phyloP scores from a whole-genome alignment of 768 basidiomycete genomes.

The Holtermannia corniformis region DNA sequence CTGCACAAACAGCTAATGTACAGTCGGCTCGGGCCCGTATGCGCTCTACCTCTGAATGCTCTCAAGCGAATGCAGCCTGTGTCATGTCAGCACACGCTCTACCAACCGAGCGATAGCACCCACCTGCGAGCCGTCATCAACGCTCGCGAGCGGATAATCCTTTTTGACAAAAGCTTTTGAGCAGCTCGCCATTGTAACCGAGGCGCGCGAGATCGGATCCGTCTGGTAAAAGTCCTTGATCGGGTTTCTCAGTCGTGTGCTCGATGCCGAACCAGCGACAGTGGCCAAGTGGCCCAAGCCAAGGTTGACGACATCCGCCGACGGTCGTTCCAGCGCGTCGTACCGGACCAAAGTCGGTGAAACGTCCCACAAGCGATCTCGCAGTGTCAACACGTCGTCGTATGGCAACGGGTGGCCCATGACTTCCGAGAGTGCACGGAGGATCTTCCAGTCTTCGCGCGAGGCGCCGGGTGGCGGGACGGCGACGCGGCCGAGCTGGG shows the following conservation, averaged over 20 bases:
- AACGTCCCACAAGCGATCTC: constrained; percentile 95
- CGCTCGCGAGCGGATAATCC: constrained; percentile 25
- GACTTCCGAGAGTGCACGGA: constrained; percentile 75
- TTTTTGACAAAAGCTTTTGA: constrained; percentile 70
- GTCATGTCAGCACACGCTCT: background rate
- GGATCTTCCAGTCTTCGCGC: constrained; percentile 93
- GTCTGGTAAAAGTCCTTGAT: constrained; percentile 93
- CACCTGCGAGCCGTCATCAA: constrained; percentile 30
- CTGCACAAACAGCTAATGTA: too few species aligned
- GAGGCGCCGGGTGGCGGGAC: constrained; percentile 91
- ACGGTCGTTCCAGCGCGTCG: constrained; percentile 68
- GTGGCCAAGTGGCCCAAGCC: constrained; percentile 57
- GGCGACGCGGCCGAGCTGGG: constrained; percentile 81
- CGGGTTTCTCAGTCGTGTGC: constrained; percentile 59
- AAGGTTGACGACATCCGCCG: constrained; percentile 57
- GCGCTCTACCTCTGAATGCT: background rate
- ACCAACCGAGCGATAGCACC: background rate
- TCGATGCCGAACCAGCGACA: constrained; percentile 49
- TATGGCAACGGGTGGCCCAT: constrained; percentile 75
- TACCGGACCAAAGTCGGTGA: constrained; percentile 81
- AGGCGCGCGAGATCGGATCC: constrained; percentile 88
- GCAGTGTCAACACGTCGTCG: constrained; percentile 69
- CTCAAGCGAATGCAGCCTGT: background rate
- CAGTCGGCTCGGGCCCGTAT: too few species aligned
- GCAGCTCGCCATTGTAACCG: constrained; percentile 89